Conservation (phyloP, 345 rosid genomes). For the Murraya koenigii region DNA sequence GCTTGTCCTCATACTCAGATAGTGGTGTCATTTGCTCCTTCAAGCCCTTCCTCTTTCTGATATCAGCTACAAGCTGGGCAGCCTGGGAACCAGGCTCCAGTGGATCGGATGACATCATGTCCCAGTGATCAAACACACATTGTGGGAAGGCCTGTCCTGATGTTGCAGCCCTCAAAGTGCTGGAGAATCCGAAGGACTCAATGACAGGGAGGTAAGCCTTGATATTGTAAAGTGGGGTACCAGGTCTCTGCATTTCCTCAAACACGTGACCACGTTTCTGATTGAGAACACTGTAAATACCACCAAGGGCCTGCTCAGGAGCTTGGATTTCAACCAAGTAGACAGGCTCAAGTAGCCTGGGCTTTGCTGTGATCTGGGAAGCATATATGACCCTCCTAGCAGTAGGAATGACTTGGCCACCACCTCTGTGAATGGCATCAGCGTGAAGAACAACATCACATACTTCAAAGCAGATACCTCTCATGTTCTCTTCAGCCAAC, state of each 20-base stretch:
- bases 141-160: slow-evolving; percentile 89
- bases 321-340: slow-evolving; percentile 89
- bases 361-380: slow-evolving; percentile 78
- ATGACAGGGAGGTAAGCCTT: slow-evolving; percentile 79
- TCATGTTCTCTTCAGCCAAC: slow-evolving; percentile 75
- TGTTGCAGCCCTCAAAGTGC: slow-evolving; percentile 70
- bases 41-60: slow-evolving; percentile 62
- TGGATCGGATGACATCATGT: slow-evolving; percentile 58
- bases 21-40: slow-evolving; percentile 69
- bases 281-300: slow-evolving; percentile 84
- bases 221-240: slow-evolving; percentile 79
- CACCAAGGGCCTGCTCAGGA: slow-evolving; percentile 81
- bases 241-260: slow-evolving; percentile 83
- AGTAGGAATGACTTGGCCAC: slow-evolving; percentile 81
- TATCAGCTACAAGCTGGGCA: slow-evolving; percentile 34
- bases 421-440: slow-evolving; percentile 90
- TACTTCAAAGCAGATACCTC: slow-evolving; percentile 79
- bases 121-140: slow-evolving; percentile 87
- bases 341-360: slow-evolving; percentile 78
- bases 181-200: slow-evolving; percentile 74
- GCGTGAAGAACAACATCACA: slow-evolving; percentile 86
- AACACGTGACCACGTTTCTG: slow-evolving; percentile 88
- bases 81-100: slow-evolving; percentile 52
- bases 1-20: slow-evolving; percentile 58
- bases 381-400: slow-evolving; percentile 87